Conservation (phyloP, 169 alveolate genomes). For the Cryptosporidium xiaoi region DNA sequence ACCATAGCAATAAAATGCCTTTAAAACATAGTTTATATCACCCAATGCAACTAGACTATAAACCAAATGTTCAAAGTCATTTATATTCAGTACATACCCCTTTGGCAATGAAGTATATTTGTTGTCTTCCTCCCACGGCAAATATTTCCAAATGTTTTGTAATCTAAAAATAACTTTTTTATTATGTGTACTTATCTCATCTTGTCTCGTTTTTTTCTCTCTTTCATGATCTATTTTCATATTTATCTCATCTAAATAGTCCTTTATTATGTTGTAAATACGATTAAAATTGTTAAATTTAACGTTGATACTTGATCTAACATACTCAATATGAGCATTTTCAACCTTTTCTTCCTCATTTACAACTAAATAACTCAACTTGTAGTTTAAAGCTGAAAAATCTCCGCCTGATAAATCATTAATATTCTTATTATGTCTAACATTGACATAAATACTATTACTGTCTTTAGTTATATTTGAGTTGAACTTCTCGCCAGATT, state of each 20-base stretch:
- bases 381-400: neutral
- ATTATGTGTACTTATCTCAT: neutral
- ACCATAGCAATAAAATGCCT: neutral
- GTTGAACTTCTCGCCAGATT: neutral
- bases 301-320: neutral
- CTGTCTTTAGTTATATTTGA: neutral
- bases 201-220: neutral
- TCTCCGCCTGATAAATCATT: neutral
- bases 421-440: neutral
- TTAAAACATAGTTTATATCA: conserved; percentile 19
- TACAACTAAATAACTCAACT: neutral
- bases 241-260: neutral
- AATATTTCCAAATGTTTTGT: neutral
- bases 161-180: conserved; percentile 1
- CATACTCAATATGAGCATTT: neutral
- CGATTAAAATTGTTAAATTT: too few species aligned
- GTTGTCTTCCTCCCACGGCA: conserved; percentile 18
- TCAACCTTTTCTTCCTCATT: neutral
- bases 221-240: neutral
- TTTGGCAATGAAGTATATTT: neutral
- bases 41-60: conserved; percentile 19
- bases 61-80: conserved; percentile 36
- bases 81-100: conserved; percentile 7
- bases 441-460: neutral
- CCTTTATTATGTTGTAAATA: neutral